Evolutionary conservation across 768 basidiomycete genomes (phyloP), one percentile per base, ranked within the genome.

Genomic region (Russula earlei): DNA sequence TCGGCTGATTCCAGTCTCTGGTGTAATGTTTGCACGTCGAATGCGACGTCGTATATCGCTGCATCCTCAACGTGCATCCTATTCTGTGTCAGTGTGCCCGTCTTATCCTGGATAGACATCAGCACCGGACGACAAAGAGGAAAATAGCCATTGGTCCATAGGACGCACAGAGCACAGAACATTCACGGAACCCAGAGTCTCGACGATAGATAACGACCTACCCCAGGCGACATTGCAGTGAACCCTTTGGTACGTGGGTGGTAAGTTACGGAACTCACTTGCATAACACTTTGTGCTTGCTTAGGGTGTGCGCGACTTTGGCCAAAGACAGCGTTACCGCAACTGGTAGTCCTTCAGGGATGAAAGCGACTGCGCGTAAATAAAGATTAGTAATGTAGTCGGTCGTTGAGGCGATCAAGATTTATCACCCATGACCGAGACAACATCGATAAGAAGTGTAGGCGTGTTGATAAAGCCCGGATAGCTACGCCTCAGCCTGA

Each of bases 171-270:
- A 74, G 58, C 74, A 74, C 8, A 77, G 57, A 25, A 76, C 75
- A 52, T 79, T 78, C 64, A 85, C 81, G 9, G 77, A 74, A 7
- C 84, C 84, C 5, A 86, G 72, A 7, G 80, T 81, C 66, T 86
- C 84, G 29, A 86, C 81, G 6, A 81, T 85, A 24, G 81, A 74
- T 22, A 86, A 69, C 3, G 79, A 78, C 37, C 61, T 62, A 37
- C 22, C 14, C 8, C 6, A 17, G 4, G 6, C 20, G 17, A 7
- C 4, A 38, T 20, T 14, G 4, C 44, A 15, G 6, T 54, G 11
- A 54, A 33, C 5, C 38, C 20, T 19, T 22, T 19, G 14, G 36
- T 17, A 54, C 2, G 22, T 19, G 20, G 2, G 15, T 4, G 20
- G 12, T n/a, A 10, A 15, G 31, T 7, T 20, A 43, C 2, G 6